These are phyloP conservation scores for Vigna hirtella DNA, from an alignment of 306 rosid species.

Conservation along the genomic window DNA sequence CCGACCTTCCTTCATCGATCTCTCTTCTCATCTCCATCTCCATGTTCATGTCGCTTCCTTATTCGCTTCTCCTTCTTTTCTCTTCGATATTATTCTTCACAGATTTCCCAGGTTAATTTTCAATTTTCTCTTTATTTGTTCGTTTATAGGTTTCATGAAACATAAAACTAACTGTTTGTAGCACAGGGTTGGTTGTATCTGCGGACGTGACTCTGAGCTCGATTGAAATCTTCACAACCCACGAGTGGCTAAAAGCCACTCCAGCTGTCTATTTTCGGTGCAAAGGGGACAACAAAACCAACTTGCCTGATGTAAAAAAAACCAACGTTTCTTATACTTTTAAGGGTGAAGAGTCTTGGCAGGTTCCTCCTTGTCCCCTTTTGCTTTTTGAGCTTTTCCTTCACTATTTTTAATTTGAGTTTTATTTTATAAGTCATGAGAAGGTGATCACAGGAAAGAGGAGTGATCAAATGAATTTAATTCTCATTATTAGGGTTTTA, in stretches of 20 bases:
- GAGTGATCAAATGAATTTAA: not conserved
- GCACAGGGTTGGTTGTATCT: slow-evolving; percentile 61
- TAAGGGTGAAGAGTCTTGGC: slow-evolving; percentile 96
- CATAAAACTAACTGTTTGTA: not conserved
- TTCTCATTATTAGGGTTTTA: not conserved
- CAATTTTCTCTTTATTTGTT: not conserved
- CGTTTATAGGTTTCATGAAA: not conserved
- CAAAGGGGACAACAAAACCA: slow-evolving; percentile 68
- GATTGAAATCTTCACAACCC: slow-evolving; percentile 72
- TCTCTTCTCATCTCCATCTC: not conserved
- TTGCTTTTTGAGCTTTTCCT: not conserved
- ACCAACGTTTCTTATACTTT: slow-evolving; percentile 59
- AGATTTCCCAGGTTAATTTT: slow-evolving; percentile 62
- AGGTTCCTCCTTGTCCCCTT: slow-evolving; percentile 53
- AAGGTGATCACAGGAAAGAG: not conserved
- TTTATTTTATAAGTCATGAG: not conserved
- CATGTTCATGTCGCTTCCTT: slow-evolving; percentile 70
- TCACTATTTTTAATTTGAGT: not conserved
- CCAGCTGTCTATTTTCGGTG: slow-evolving; percentile 84
- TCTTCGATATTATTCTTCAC: slow-evolving; percentile 50
- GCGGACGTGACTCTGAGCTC: slow-evolving; percentile 76
- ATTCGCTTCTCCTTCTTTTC: slow-evolving; percentile 43
- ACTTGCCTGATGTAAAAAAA: slow-evolving; percentile 76
- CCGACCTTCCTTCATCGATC: not conserved
- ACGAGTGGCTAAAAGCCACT: slow-evolving; percentile 62